Base-by-base conservation (phyloP, 2,329 filamentous ascomycete genomes). In the Colletotrichum shisoi region DNA sequence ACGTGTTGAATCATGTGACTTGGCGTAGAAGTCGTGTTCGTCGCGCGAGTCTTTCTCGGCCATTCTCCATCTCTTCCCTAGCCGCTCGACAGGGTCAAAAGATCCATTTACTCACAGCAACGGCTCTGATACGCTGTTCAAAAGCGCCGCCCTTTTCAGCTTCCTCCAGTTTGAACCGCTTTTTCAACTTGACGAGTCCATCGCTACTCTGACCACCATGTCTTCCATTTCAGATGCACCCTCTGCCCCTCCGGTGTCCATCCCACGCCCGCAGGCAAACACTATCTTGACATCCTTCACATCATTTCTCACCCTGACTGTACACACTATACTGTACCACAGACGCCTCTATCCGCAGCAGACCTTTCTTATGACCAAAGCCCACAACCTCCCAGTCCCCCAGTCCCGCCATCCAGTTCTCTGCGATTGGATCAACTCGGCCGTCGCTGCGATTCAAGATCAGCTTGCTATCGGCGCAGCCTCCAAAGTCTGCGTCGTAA, bases 351-450 rank as follows among this genome's bases (percentile, higher is more conserved):
- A 97, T 78, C 93, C 94, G 0, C 78, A 81, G 56, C 79, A 86
- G 34, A 92, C 92, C 42, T 97, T 97, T 79, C 85, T 94, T 65
- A 87, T 90, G 48, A 87, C 90, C 45, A 87, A 90, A 70, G 93
- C 92, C 73, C 94, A 94, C 83, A 93, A 94, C 79, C 89, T 93
- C 66, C 86, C 92, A 37, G 90, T 96, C 52, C 90, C 91, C 73
- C 93, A 97, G 76, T 94, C 88, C 68, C 90, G 93, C 65, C 93
- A 97, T 77, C 92, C 94, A 0, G 87, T 87, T 72, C 91, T 97
- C 70, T 96, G 92, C 83, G 82, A 87, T 73, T 97, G 94, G 91
- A 88, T 97, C 78, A 87, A 84, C 74, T 91, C 95, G 76, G 92
- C 93, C 71, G 86, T 95, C 48, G 81, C 88, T 69, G 90, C 92